Percentiles rank a stretch among this genome's conserved stretches.
Evolutionary conservation across 805 yeast species (phyloP).

Genomic region (Zygoascus flipseniorum): DNA sequence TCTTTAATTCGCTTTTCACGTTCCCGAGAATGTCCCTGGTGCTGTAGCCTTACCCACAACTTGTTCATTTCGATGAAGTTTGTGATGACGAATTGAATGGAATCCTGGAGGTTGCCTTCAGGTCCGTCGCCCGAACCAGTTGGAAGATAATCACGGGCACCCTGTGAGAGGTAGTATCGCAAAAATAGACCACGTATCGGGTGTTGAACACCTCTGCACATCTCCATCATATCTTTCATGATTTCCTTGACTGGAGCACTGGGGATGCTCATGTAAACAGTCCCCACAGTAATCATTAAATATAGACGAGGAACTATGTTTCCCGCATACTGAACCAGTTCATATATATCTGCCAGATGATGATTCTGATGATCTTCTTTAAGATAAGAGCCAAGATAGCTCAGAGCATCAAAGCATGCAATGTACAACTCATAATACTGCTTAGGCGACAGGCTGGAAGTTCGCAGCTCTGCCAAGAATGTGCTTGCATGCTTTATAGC

Average conservation of each 20-base stretch:
- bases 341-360: slow-evolving; percentile 83
- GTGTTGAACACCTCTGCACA: slow-evolving; percentile 95
- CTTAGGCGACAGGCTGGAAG: slow-evolving; percentile 70
- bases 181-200: slow-evolving; percentile 88
- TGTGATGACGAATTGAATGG: slow-evolving; percentile 69
- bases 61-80: slow-evolving; percentile 97
- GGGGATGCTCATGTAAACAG: slow-evolving; percentile 69
- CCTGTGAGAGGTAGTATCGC: slow-evolving; percentile 79
- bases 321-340: slow-evolving; percentile 87
- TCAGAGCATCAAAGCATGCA: slow-evolving; percentile 73
- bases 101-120: slow-evolving; percentile 44
- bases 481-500: slow-evolving; percentile 83
- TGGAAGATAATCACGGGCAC: slow-evolving; percentile 62
- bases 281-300: slow-evolving; percentile 91
- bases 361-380: slow-evolving; percentile 58
- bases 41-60: slow-evolving; percentile 93
- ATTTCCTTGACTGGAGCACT: slow-evolving; percentile 79
- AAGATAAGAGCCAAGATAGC: slow-evolving; percentile 54
- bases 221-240: slow-evolving; percentile 92
- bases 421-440: slow-evolving; percentile 90
- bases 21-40: slow-evolving; percentile 87
- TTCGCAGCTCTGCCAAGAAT: slow-evolving; percentile 72
- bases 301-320: slow-evolving; percentile 87
- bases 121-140: slow-evolving; percentile 21
- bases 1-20: slow-evolving; percentile 65